Evolutionary conservation across 257 asterid species (phyloP), one percentile per base, ranked within the genome.

Genomic region (Jacaranda copaia): DNA sequence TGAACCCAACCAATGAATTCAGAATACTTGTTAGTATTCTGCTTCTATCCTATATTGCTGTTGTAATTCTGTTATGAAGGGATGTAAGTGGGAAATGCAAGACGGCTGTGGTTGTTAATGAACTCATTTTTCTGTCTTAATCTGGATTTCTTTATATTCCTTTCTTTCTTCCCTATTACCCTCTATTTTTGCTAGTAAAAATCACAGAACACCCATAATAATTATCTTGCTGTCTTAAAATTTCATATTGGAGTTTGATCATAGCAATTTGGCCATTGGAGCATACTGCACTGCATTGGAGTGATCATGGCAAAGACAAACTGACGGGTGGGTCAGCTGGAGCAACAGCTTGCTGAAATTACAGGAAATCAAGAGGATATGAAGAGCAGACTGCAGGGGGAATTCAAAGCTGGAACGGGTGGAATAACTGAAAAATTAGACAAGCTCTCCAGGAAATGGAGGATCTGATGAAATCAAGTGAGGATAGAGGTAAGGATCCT

Each of bases 1-100:
- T 19, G 51, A 77, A 52, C 67, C 51, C 16, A 38, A 69, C 48
- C 15, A 61, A 39, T 60, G 49, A 49, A 78, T 62, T 53, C 25
- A 32, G 14, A 72, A 62, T 16, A 60, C 35, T 12, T 1, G 9
- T 13, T 56, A 61, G 19, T 39, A 25, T 5, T 48, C 63, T 36
- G 56, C 35, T 51, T 61, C 18, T 42, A 14, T 59, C 36, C 38
- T 66, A 70, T 38, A 35, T 60, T 38, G 5, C 65, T 63, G 13
- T 4, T 10, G 60, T 39, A 72, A 36, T 3, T 76, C 25, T 40
- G 25, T 45, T 8, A 8, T 42, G 73, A 56, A 52, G 57, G 73
- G 8, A 9, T 15, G 3, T 40, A 65, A 42, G 38, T 42, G 14
- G 18, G 67, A 45, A 56, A 18, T 38, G 60, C 32, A 57, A 19